Conservation (phyloP, 2,329 filamentous ascomycete species). For the Podosphaera xanthii region DNA sequence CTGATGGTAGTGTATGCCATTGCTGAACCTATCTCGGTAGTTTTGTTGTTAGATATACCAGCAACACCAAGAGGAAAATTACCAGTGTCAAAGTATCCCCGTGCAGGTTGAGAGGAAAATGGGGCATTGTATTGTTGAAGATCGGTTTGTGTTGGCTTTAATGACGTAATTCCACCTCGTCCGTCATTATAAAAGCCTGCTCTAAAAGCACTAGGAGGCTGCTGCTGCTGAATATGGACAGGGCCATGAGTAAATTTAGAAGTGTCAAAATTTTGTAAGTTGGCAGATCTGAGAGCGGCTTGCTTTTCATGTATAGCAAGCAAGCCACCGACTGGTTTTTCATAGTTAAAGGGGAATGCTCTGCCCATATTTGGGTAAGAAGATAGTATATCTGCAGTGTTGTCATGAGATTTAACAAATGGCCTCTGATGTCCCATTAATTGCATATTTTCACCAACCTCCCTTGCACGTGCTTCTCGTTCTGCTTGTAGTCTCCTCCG, state of each 20-base stretch:
- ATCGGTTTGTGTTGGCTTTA: constrained; percentile 2
- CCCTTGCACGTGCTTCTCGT: constrained; percentile 36
- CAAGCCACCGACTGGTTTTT: constrained; percentile 12
- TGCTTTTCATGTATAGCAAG: constrained; percentile 14
- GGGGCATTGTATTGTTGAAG: constrained; percentile 4
- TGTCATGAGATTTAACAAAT: constrained; percentile 12
- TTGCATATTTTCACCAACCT: constrained; percentile 19
- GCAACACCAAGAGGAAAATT: constrained; percentile 5
- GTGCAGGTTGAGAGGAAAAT: constrained; percentile 1
- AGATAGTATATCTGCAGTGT: constrained; percentile 23
- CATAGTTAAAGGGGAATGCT: constrained; percentile 4
- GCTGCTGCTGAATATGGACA: not conserved
- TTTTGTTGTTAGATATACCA: not conserved
- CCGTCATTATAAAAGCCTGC: constrained; percentile 10
- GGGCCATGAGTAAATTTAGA: constrained; percentile 1
- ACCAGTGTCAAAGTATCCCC: constrained; percentile 9
- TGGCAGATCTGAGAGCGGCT: constrained; percentile 8
- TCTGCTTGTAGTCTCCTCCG: constrained; percentile 50
- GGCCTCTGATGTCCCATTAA: constrained; percentile 3
- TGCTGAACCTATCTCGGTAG: not conserved
- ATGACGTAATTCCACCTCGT: constrained; percentile 7
- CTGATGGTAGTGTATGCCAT: not conserved
- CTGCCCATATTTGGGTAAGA: constrained; percentile 24
- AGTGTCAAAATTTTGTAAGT: constrained; percentile 8
- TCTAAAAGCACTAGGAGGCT: constrained; percentile 7